A percentile compares a stretch with the other conserved stretches of the same genome.
Evolutionary conservation across 2,329 filamentous ascomycete genomes (phyloP).

Genomic region (Trichothecium roseum): DNA sequence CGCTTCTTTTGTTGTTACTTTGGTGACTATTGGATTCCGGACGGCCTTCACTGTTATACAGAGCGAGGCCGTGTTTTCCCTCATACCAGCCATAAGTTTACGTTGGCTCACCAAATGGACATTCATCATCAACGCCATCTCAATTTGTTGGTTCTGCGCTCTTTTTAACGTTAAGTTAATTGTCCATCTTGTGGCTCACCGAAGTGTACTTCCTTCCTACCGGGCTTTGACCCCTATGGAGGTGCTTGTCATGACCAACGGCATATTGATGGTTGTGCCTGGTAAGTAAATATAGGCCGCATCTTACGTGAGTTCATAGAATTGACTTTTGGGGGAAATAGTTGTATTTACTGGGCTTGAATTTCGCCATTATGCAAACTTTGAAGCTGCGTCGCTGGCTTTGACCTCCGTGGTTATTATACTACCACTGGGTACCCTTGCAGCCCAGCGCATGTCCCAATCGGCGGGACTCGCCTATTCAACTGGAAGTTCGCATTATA

Average conservation of each 20-base stretch:
- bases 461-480: slow-evolving; percentile 10
- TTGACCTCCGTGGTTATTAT: slow-evolving; percentile 39
- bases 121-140: slow-evolving; percentile 27
- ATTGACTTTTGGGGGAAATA: slow-evolving; percentile 11
- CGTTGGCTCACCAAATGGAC: slow-evolving; percentile 23
- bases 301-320: neutral
- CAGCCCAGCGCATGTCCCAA: slow-evolving; percentile 34
- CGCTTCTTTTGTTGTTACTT: slow-evolving; percentile 23
- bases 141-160: slow-evolving; percentile 43
- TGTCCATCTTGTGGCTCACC: slow-evolving; percentile 34
- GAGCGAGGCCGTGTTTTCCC: slow-evolving; percentile 14
- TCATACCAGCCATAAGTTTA: neutral
- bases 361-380: slow-evolving; percentile 27
- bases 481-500: no score
- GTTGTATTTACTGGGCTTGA: slow-evolving; percentile 41
- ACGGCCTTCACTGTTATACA: slow-evolving; percentile 25
- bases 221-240: slow-evolving; percentile 39
- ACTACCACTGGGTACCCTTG: slow-evolving; percentile 40
- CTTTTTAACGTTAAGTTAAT: slow-evolving; percentile 43
- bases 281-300: slow-evolving; percentile 21
- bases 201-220: slow-evolving; percentile 32
- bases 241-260: slow-evolving; percentile 44
- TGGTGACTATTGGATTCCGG: slow-evolving; percentile 19
- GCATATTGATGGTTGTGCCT: slow-evolving; percentile 45
- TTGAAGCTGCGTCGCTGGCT: slow-evolving; percentile 39